phyloP scores from a whole-genome alignment of 768 basidiomycete genomes.

The Tulasnella sp. region DNA sequence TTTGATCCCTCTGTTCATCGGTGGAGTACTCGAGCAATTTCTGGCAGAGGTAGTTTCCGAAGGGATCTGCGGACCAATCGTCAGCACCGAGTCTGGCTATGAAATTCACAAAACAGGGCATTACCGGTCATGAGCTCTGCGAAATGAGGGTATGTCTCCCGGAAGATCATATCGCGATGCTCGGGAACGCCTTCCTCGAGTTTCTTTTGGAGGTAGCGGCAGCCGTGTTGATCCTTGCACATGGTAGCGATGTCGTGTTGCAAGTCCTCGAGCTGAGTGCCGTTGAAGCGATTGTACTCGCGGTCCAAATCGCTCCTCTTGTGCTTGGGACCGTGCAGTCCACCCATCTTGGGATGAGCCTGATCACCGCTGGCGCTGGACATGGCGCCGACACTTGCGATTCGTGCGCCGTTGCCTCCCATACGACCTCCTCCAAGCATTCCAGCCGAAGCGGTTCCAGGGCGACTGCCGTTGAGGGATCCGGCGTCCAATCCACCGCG shows the following conservation, averaged over 20 bases:
- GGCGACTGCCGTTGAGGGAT: slow-evolving; percentile 4
- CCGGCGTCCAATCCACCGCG: background rate
- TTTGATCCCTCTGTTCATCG: slow-evolving; percentile 93
- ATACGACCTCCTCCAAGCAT: background rate
- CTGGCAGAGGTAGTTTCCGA: slow-evolving; percentile 98
- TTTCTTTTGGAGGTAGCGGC: slow-evolving; percentile 97
- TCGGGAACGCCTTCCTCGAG: slow-evolving; percentile 93
- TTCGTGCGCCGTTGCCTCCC: background rate
- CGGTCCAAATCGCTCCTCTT: slow-evolving; percentile 91
- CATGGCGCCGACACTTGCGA: slow-evolving; percentile 12
- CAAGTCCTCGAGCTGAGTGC: slow-evolving; percentile 91
- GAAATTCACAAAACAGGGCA: slow-evolving; percentile 32
- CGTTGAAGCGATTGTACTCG: slow-evolving; percentile 80
- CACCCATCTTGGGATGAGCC: slow-evolving; percentile 78
- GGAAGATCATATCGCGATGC: slow-evolving; percentile 99
- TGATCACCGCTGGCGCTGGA: background rate
- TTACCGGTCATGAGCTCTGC: slow-evolving; percentile 96
- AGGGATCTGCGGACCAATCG: slow-evolving; percentile 63
- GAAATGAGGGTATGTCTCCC: slow-evolving; percentile 96
- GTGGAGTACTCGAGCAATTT: slow-evolving; percentile 95
- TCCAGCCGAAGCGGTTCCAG: slow-evolving; percentile 2
- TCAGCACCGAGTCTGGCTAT: slow-evolving; percentile 19
- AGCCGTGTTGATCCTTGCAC: slow-evolving; percentile 99
- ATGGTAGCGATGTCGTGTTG: slow-evolving; percentile 89
- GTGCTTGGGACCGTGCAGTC: slow-evolving; percentile 88